Evolutionary conservation across 2,329 filamentous ascomycete species (phyloP).

Genomic region (Penicillium sclerotigenum): DNA sequence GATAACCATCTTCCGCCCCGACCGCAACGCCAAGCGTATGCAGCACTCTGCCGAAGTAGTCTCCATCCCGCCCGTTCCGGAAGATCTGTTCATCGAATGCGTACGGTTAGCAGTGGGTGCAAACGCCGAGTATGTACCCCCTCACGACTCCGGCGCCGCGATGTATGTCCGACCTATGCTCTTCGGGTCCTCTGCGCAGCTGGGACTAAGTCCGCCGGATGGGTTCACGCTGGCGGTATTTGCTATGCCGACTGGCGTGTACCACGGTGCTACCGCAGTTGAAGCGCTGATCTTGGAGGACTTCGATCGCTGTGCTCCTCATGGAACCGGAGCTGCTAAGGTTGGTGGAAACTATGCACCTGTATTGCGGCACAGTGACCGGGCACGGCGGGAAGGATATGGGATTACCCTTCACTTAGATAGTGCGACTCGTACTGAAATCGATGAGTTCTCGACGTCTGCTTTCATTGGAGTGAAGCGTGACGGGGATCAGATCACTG

Average conservation of each 20-base stretch:
- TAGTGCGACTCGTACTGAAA: constrained; percentile 74
- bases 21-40: constrained; percentile 79
- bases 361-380: constrained; percentile 82
- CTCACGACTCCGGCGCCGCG: constrained; percentile 80
- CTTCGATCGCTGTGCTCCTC: constrained; percentile 89
- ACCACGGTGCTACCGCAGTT: constrained; percentile 87
- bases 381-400: constrained; percentile 72
- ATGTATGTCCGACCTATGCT: constrained; percentile 90
- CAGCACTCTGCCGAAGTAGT: constrained; percentile 80
- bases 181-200: constrained; percentile 81
- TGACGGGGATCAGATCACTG: constrained; percentile 59
- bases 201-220: constrained; percentile 81
- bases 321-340: constrained; percentile 88
- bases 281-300: constrained; percentile 83
- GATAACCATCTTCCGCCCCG: constrained; percentile 85
- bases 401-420: constrained; percentile 96
- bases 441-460: constrained; percentile 94
- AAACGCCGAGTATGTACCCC: constrained; percentile 89
- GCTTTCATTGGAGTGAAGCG: constrained; percentile 81
- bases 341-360: constrained; percentile 95
- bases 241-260: constrained; percentile 87
- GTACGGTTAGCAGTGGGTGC: constrained; percentile 77
- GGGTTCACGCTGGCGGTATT: constrained; percentile 91
- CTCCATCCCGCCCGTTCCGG: constrained; percentile 76
- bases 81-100: constrained; percentile 70